These are phyloP conservation scores for Leccinellum albellum DNA, from an alignment of 768 basidiomycete species.

Conservation along the genomic window DNA sequence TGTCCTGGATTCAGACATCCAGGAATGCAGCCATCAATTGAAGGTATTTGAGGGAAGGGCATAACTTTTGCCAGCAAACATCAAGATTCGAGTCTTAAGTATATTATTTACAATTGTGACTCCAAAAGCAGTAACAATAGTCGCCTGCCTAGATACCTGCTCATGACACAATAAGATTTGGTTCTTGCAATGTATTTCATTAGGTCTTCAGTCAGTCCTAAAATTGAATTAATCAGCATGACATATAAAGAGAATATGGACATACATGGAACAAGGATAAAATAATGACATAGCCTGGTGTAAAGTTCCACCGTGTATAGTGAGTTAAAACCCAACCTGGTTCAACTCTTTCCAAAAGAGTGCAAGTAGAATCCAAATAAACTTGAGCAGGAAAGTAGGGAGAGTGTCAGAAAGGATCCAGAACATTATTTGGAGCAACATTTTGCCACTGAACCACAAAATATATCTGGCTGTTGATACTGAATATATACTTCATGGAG, in stretches of 20 bases:
- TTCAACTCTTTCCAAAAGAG: neutral
- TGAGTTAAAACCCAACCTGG: neutral
- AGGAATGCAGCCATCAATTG: neutral
- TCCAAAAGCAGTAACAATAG: neutral
- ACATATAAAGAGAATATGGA: too few relatives aligned
- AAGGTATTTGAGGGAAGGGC: neutral
- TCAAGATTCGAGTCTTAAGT: too few relatives aligned
- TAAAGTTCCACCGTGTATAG: neutral
- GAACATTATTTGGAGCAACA: neutral
- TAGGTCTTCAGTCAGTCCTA: too few relatives aligned
- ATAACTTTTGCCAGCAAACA: too few relatives aligned
- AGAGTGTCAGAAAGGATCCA: neutral
- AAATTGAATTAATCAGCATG: too few relatives aligned
- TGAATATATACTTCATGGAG: slow-evolving; percentile 1
- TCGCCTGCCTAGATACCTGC: neutral
- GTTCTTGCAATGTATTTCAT: too few relatives aligned
- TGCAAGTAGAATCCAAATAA: neutral
- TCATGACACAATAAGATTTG: too few relatives aligned
- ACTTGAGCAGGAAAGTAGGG: slow-evolving; percentile 1
- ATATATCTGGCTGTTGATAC: neutral
- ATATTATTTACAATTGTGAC: too few relatives aligned
- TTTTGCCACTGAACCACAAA: neutral
- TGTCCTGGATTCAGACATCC: neutral
- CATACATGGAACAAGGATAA: neutral
- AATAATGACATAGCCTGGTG: neutral